Percentiles rank a stretch among this genome's conserved stretches.
phyloP scores from a whole-genome alignment of 306 rosid species.

The Inga laurina region DNA sequence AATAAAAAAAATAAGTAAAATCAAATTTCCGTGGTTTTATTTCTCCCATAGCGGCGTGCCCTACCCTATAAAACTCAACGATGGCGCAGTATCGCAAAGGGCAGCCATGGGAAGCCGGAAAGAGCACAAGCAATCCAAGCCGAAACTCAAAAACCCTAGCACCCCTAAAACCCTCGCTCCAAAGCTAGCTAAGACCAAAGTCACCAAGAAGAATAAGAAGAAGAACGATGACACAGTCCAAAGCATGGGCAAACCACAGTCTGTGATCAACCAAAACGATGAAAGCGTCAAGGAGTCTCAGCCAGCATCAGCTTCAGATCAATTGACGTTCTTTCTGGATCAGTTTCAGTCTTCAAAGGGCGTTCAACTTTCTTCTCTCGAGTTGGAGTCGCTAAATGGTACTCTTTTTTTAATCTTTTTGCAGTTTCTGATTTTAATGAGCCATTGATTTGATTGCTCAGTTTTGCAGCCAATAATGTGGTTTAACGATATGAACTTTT shows the following conservation, averaged over 20 bases:
- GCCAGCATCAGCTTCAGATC: constrained; percentile 38
- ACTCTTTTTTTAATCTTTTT: not conserved
- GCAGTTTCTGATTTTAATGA: not conserved
- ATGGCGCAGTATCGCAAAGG: too few species aligned
- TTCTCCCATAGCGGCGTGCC: not conserved
- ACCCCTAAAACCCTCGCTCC: constrained; percentile 31
- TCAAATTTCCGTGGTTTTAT: not conserved
- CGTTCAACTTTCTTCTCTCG: constrained; percentile 71
- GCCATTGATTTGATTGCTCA: not conserved
- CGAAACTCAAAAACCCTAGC: constrained; percentile 26
- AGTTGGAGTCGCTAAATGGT: constrained; percentile 72
- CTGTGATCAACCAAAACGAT: not conserved
- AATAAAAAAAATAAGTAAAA: not conserved
- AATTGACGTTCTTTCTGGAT: constrained; percentile 53
- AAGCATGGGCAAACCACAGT: not conserved
- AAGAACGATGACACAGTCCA: not conserved
- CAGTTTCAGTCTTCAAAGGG: constrained; percentile 61
- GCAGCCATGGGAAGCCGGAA: constrained; percentile 32
- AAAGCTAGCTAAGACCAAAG: not conserved
- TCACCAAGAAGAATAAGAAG: constrained; percentile 7
- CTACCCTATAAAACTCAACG: constrained; percentile 7
- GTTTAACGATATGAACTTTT: not conserved
- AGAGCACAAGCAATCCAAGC: constrained; percentile 1
- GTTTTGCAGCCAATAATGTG: not conserved
- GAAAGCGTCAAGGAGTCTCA: not conserved